Evolutionary conservation across 495 filamentous ascomycete genomes (phyloP), one percentile per base, ranked within the genome.

Genomic region (Talaromyces nanjingensis): DNA sequence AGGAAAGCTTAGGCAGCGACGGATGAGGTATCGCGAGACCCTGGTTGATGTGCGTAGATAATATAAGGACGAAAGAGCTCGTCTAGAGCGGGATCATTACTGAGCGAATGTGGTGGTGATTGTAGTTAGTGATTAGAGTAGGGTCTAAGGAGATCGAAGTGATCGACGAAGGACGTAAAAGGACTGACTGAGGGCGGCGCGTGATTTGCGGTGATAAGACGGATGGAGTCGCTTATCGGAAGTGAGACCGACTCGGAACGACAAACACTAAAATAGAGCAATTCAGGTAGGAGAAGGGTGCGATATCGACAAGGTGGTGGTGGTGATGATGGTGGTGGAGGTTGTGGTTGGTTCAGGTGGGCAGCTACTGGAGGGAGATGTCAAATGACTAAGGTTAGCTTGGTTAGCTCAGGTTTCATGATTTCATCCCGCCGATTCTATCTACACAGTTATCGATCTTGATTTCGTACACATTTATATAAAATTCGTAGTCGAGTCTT

Each of bases 271-370:
- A 37, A 42, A 42, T 42, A 27, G 33, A 49, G 37, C 20, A 25
- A 47, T 25, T 11, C 37, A 25, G 31, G 18, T 27, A 27, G 18
- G 20, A 66, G 63, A 27, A 29, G 61, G 55, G 65, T 64, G 66
- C 57, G 63, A 64, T 65, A 55, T 47, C 52, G 49, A 49, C 56
- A 54, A 59, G 42, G 64, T 49, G 52, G 39, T 9, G 42, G 31
- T 12, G 25, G 14, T 47, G 31, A 20, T 54, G n/a, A 12, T 57
- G 64, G 53, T 18, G 65, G 57, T 55, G 62, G 33, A 63, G 62
- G 54, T 25, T 59, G 62, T 31, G 58, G 31, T 39, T 62, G 61
- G 61, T 18, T 16, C 52, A 63, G 31, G 57, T 60, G 56, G 55
- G 56, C 37, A 60, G 29, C 52, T 45, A 45, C 39, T 45, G n/a